Evolutionary conservation across 257 asterid species (phyloP).

Genomic region (Parsonsia alboflavescens): DNA sequence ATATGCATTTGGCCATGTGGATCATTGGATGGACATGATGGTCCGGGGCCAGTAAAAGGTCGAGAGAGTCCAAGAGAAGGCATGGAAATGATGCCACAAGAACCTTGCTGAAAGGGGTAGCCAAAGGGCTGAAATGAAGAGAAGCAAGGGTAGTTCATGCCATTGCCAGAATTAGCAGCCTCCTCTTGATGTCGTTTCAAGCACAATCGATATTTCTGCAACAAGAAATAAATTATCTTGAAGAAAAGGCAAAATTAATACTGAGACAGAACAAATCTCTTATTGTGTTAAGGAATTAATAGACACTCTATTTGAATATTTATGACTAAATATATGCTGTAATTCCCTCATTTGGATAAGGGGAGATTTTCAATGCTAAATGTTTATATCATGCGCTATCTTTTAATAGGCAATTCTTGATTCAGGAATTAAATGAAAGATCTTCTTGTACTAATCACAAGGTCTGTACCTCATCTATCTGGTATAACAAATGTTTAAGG

Average conservation of each 20-base stretch:
- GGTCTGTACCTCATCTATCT: not conserved
- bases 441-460: slow-evolving; percentile 10
- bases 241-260: not conserved
- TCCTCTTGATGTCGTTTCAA: slow-evolving; percentile 36
- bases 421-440: slow-evolving; percentile 30
- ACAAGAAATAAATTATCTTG: not conserved
- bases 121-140: slow-evolving; percentile 12
- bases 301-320: not conserved
- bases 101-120: slow-evolving; percentile 10
- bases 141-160: slow-evolving; percentile 9
- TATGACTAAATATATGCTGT: not conserved
- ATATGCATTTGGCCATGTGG: slow-evolving; percentile 2
- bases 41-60: not conserved
- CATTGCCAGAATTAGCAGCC: slow-evolving; percentile 13
- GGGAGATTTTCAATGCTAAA: slow-evolving; percentile 16
- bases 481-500: not conserved
- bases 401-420: slow-evolving; percentile 17
- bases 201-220: slow-evolving; percentile 61
- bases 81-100: slow-evolving; percentile 3
- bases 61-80: slow-evolving; percentile 7
- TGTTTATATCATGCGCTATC: slow-evolving; percentile 22
- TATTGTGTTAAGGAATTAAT: not conserved
- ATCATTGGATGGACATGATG: slow-evolving; percentile 5
- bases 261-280: not conserved
- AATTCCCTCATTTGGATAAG: not conserved